Evolutionary conservation across 192 early-diverging fungal genomes (phyloP), one percentile per base, ranked within the genome.

Genomic region (Rhizophagus prolifer): DNA sequence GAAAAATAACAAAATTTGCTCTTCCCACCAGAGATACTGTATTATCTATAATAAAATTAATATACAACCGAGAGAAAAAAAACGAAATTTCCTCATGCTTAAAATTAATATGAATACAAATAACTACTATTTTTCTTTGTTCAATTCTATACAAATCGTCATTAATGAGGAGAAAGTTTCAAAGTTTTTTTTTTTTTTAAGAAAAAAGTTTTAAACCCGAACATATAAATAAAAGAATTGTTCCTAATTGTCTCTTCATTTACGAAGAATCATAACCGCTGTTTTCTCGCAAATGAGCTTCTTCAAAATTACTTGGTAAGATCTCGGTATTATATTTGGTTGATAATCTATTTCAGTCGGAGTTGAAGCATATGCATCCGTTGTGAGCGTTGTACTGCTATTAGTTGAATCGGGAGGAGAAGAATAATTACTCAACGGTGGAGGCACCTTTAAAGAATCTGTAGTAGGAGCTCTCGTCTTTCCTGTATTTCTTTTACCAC

Each of bases 381-480:
- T 64, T 30, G 62, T 54, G 2, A 54, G 16, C 5, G 50, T 54
- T 19, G 50, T 21, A 7, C 50, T 31, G 14, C 62, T 64, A 64
- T 6, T 7, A 7, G 28, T 25, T 30, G 62, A 64, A 4, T 12
- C 41, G 12, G 12, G 41, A 12, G 12, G 41, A 12, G 41, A 44
- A 44, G 41, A 12, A 44, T 44, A 16, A 31, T 31, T 28, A 64
- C 62, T 64, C 25, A 67, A 67, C 21, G 65, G 65, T 41, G 65
- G 65, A 9, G 65, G 65, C 44, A 67, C 21, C 65, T n/a, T 67
- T n/a, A 67, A n/a, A n/a, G 65, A 67, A 67, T 67, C 65, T 12
- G 26, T 5, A 54, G 50, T 54, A 54, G 14, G 50, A 62, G 25
- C 9, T 19, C 23, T 23, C 3, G 23, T 10, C 60, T 12, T 62